Evolutionary conservation across 2,329 filamentous ascomycete species (phyloP).

Genomic region (Aspergillus pseudonomiae): DNA sequence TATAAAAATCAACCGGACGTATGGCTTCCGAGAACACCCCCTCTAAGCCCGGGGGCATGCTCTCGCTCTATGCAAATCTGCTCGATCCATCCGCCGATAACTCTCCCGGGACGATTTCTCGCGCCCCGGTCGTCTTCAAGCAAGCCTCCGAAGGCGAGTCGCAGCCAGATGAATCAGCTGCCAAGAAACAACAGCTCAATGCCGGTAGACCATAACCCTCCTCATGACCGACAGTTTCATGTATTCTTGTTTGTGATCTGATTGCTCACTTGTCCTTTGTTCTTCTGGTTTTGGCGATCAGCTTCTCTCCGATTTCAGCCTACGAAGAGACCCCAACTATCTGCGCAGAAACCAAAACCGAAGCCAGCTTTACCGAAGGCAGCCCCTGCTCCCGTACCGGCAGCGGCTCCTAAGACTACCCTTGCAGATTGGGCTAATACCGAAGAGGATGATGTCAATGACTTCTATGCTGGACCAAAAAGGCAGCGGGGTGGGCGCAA

Average conservation of each 20-base stretch:
- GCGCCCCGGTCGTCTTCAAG: constrained; percentile 73
- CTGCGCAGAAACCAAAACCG: constrained; percentile 61
- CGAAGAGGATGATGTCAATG: constrained; percentile 77
- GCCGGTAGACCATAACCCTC: constrained; percentile 59
- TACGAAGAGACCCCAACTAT: constrained; percentile 73
- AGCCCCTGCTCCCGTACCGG: constrained; percentile 36
- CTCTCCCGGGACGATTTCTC: constrained; percentile 68
- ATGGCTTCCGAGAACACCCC: constrained; percentile 38
- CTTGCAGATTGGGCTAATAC: constrained; percentile 80
- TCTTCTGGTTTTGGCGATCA: constrained; percentile 36
- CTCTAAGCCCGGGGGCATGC: constrained; percentile 48
- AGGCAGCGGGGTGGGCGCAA: constrained; percentile 75
- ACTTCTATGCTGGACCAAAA: constrained; percentile 67
- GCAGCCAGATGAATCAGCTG: constrained; percentile 51
- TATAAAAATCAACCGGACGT: background rate
- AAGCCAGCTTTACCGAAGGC: constrained; percentile 64
- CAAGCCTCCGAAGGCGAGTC: constrained; percentile 55
- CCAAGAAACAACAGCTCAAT: constrained; percentile 67
- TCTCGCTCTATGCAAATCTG: constrained; percentile 84
- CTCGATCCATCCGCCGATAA: constrained; percentile 59
- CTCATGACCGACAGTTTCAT: constrained; percentile 22
- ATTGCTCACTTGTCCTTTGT: constrained; percentile 52
- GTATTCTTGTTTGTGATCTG: constrained; percentile 28
- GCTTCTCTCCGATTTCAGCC: constrained; percentile 82
- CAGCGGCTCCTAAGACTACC: constrained; percentile 63